Percentiles rank a stretch among this genome's conserved stretches.
These are phyloP conservation scores for Jamesozyma rosinii DNA, from an alignment of 805 yeast species.

Conservation along the genomic window DNA sequence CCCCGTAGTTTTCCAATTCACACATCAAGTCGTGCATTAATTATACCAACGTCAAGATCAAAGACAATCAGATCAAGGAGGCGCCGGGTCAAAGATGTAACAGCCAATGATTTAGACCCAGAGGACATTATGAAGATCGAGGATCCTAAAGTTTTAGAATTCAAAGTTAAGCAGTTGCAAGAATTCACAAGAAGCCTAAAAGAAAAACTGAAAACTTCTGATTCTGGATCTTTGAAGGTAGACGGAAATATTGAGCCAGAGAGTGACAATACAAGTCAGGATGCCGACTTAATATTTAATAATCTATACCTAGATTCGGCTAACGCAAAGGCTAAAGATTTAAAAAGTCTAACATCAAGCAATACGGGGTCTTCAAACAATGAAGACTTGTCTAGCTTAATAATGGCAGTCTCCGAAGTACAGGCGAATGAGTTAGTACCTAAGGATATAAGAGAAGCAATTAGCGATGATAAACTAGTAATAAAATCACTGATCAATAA, in stretches of 20 bases:
- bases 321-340: not conserved
- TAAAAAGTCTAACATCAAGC: not conserved
- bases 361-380: not conserved
- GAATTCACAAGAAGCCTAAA: slow-evolving; percentile 21
- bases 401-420: slow-evolving; percentile 8
- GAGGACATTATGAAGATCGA: slow-evolving; percentile 3
- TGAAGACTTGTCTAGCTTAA: slow-evolving; percentile 13
- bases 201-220: slow-evolving; percentile 5
- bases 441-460: slow-evolving; percentile 10
- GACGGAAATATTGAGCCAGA: slow-evolving; percentile 1
- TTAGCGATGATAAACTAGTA: slow-evolving; percentile 19
- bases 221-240: not conserved
- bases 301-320: not conserved
- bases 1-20: not conserved
- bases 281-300: slow-evolving; percentile 4
- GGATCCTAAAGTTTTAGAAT: slow-evolving; percentile 16
- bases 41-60: slow-evolving; percentile 8
- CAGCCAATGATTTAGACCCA: slow-evolving; percentile 9
- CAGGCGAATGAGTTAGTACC: slow-evolving; percentile 18
- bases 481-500: slow-evolving; percentile 16
- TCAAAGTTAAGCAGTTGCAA: slow-evolving; percentile 23
- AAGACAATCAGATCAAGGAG: slow-evolving; percentile 4
- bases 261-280: not conserved
- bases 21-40: not conserved
- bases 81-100: slow-evolving; percentile 9